A percentile compares a stretch with the other conserved stretches of the same genome.
phyloP scores from a whole-genome alignment of 2,329 filamentous ascomycete genomes.

The Elsinoe fawcettii region DNA sequence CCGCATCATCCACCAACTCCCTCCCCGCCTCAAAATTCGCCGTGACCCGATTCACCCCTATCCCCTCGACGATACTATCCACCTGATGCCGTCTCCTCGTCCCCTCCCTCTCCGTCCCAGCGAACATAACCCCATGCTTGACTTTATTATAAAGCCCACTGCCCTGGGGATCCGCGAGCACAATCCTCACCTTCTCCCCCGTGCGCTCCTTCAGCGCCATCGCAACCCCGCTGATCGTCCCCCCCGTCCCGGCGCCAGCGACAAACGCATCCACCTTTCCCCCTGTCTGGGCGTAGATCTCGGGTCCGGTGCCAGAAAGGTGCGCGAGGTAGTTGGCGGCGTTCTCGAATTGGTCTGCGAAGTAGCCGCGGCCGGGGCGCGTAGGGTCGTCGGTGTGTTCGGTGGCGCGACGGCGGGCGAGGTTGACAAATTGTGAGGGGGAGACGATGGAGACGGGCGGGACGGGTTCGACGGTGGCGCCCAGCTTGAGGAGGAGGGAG shows the following conservation, averaged over 20 bases:
- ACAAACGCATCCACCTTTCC: conserved; percentile 79
- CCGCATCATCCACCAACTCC: conserved; percentile 80
- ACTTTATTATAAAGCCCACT: conserved; percentile 90
- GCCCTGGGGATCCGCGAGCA: conserved; percentile 89
- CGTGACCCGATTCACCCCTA: conserved; percentile 92
- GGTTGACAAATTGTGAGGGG: conserved; percentile 87
- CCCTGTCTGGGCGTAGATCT: conserved; percentile 72
- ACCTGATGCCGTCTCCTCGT: conserved; percentile 84
- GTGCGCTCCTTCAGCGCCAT: conserved; percentile 70
- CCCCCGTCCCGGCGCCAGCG: conserved; percentile 87
- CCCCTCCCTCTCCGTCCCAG: conserved; percentile 78
- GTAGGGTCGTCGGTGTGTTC: conserved; percentile 57
- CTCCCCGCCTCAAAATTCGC: conserved; percentile 83
- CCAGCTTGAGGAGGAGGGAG: conserved; percentile 77
- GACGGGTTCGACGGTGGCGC: conserved; percentile 86
- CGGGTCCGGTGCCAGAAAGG: conserved; percentile 73
- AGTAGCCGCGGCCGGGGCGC: conserved; percentile 70
- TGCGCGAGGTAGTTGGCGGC: conserved; percentile 83
- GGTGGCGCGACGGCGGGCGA: conserved; percentile 58
- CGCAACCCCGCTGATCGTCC: conserved; percentile 82
- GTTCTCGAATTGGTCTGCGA: conserved; percentile 94
- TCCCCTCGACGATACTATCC: conserved; percentile 91
- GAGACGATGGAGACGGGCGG: conserved; percentile 89
- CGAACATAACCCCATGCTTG: conserved; percentile 93
- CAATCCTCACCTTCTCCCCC: conserved; percentile 55